Conservation (phyloP, 2,329 filamentous ascomycete genomes). For the Incumbomyces lentus region DNA sequence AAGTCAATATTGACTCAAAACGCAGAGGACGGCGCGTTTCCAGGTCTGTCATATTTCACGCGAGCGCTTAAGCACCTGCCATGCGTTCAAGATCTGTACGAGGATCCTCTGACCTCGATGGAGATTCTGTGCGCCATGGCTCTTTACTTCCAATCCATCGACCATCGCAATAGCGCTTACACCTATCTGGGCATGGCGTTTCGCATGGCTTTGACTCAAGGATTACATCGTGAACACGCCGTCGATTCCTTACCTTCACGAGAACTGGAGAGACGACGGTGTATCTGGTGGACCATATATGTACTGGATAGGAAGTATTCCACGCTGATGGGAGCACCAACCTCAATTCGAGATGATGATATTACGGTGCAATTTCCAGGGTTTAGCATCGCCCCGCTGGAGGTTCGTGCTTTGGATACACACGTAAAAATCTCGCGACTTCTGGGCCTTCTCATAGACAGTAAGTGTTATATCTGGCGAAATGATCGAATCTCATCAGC, state of each 20-base stretch:
- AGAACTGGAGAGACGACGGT: constrained; percentile 37
- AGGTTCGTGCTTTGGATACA: too few species aligned
- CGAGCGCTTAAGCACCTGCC: constrained; percentile 37
- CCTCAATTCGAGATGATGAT: constrained; percentile 42
- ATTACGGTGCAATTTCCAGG: constrained; percentile 25
- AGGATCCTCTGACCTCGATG: constrained; percentile 36
- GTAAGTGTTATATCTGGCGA: constrained; percentile 33
- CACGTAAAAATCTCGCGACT: too few species aligned
- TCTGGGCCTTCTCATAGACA: too few species aligned
- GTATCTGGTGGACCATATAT: constrained; percentile 46
- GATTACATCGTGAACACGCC: constrained; percentile 45
- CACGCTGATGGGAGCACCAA: constrained; percentile 43
- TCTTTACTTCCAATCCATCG: constrained; percentile 43
- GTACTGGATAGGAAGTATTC: constrained; percentile 45
- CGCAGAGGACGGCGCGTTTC: constrained; percentile 31
- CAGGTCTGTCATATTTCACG: constrained; percentile 37
- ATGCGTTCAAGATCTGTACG: constrained; percentile 30
- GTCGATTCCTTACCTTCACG: constrained; percentile 31
- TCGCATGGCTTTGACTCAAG: constrained; percentile 39
- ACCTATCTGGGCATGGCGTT: constrained; percentile 43
- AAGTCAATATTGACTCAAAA: constrained; percentile 45
- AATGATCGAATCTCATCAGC: too few species aligned
- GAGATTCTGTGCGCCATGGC: constrained; percentile 44
- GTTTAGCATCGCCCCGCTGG: too few species aligned
- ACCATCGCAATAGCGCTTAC: constrained; percentile 38